These are phyloP conservation scores for Aspergillus biplanus DNA, from an alignment of 495 filamentous ascomycete genomes.

Conservation along the genomic window DNA sequence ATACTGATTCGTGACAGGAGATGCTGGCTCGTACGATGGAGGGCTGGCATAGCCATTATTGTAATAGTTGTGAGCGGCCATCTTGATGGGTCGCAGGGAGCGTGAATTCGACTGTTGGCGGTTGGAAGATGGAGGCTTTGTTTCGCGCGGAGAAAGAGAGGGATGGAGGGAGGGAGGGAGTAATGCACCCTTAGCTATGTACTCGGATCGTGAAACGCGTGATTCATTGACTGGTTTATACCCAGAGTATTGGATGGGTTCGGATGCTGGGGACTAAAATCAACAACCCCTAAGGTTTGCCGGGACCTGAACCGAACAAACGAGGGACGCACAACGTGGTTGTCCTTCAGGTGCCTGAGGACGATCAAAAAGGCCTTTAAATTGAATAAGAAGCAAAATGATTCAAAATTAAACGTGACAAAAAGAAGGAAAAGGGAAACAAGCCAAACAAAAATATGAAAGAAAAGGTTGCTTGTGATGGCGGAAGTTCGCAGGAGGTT, in stretches of 20 bases:
- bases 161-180: too few species aligned
- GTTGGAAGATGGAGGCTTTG: neutral
- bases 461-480: conserved; percentile 7
- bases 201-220: too few species aligned
- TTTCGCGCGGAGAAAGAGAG: neutral
- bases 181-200: too few species aligned
- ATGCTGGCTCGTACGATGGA: conserved; percentile 48
- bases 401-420: neutral
- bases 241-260: neutral
- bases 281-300: conserved; percentile 15
- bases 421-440: conserved; percentile 8
- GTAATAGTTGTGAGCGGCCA: conserved; percentile 88
- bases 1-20: conserved; percentile 35
- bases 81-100: conserved; percentile 43
- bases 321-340: conserved; percentile 15
- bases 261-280: conserved; percentile 5
- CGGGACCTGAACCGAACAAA: conserved; percentile 18
- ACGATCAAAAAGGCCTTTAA: neutral
- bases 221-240: too few species aligned
- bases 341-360: too few species aligned
- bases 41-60: conserved; percentile 53
- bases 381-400: neutral
- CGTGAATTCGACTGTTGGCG: neutral
- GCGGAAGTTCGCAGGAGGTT: conserved; percentile 9
- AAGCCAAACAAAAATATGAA: neutral